These are phyloP conservation scores for Handroanthus guayacan DNA, from an alignment of 257 asterid genomes.

Conservation along the genomic window DNA sequence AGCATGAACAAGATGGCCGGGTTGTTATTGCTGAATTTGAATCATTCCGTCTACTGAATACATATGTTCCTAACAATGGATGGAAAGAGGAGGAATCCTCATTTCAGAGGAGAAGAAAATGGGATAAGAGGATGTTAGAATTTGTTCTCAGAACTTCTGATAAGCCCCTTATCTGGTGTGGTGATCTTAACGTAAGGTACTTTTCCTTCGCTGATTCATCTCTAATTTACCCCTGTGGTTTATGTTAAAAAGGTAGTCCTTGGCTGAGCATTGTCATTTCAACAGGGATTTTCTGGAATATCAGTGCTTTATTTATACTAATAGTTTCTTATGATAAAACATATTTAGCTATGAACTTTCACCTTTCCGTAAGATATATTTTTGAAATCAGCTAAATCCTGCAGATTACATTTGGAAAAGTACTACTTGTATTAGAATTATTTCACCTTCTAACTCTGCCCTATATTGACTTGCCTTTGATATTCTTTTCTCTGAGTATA, in stretches of 20 bases:
- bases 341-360: background rate
- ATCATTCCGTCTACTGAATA: slow-evolving; percentile 74
- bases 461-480: background rate
- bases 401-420: background rate
- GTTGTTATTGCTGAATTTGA: slow-evolving; percentile 90
- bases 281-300: slow-evolving; percentile 5
- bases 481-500: background rate
- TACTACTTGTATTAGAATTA: background rate
- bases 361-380: background rate
- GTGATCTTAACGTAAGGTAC: slow-evolving; percentile 96
- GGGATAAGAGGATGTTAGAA: slow-evolving; percentile 94
- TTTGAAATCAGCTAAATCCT: slow-evolving; percentile 5
- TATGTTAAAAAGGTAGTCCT: background rate
- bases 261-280: slow-evolving; percentile 3
- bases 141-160: slow-evolving; percentile 69
- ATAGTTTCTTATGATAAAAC: background rate
- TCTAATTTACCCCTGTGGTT: slow-evolving; percentile 24
- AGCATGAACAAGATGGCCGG: slow-evolving; percentile 92
- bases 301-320: background rate
- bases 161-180: slow-evolving; percentile 97
- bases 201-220: slow-evolving; percentile 26
- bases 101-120: slow-evolving; percentile 93
- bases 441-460: slow-evolving; percentile 25
- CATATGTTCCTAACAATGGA: slow-evolving; percentile 95
- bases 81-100: slow-evolving; percentile 96